Percentiles rank a stretch among this genome's conserved stretches.
phyloP scores from a whole-genome alignment of 2,329 filamentous ascomycete species.

The Onygena corvina region DNA sequence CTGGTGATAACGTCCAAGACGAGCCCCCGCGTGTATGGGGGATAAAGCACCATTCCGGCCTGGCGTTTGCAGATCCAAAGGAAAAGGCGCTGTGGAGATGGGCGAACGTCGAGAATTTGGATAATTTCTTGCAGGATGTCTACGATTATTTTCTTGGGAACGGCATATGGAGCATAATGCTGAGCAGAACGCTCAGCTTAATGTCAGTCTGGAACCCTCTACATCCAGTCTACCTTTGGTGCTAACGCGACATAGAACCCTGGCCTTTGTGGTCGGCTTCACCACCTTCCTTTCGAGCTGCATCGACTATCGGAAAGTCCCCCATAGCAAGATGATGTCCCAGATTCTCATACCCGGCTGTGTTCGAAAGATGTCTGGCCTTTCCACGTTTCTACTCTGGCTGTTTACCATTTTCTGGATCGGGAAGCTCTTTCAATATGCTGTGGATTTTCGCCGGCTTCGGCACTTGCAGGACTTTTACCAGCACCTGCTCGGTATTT shows the following conservation, averaged over 20 bases:
- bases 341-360: constrained; percentile 62
- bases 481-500: constrained; percentile 66
- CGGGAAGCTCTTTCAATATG: constrained; percentile 62
- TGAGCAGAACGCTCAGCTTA: constrained; percentile 59
- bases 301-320: constrained; percentile 64
- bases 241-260: constrained; percentile 45
- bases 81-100: constrained; percentile 84
- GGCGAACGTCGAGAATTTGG: constrained; percentile 81
- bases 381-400: constrained; percentile 71
- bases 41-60: constrained; percentile 15
- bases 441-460: constrained; percentile 61
- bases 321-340: constrained; percentile 49
- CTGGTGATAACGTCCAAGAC: constrained; percentile 16
- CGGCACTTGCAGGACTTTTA: constrained; percentile 76
- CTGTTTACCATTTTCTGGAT: constrained; percentile 76
- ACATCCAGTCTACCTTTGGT: background rate
- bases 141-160: constrained; percentile 78
- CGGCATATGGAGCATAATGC: constrained; percentile 72
- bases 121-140: constrained; percentile 73
- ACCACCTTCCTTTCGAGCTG: constrained; percentile 76
- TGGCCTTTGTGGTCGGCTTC: constrained; percentile 69
- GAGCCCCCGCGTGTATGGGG: constrained; percentile 5
- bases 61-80: constrained; percentile 45
- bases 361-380: constrained; percentile 58
- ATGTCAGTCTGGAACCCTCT: constrained; percentile 44